Evolutionary conservation across 257 asterid genomes (phyloP).

Genomic region (Mitragyna speciosa): DNA sequence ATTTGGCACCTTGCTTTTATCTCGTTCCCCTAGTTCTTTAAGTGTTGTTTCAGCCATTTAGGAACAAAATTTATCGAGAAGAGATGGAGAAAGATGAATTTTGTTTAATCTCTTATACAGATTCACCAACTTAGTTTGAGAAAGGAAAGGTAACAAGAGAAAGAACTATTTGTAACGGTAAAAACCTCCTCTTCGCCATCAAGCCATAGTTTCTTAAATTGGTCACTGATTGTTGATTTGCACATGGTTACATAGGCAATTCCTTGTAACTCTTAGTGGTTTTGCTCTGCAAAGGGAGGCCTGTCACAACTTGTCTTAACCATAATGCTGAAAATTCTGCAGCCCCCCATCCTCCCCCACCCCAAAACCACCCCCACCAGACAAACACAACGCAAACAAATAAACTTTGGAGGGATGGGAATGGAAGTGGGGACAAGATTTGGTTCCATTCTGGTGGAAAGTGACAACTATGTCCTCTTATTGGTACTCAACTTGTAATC

Average conservation of each 20-base stretch:
- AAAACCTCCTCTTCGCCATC: not conserved
- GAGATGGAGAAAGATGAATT: not conserved
- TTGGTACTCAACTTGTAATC: constrained; percentile 25
- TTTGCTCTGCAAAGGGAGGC: constrained; percentile 1
- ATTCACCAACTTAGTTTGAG: not conserved
- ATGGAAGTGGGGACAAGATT: not conserved
- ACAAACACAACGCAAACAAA: not conserved
- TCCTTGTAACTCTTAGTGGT: not conserved
- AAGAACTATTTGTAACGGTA: not conserved
- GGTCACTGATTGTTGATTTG: constrained; percentile 8
- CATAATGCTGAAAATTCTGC: not conserved
- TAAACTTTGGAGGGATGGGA: not conserved
- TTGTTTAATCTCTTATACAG: not conserved
- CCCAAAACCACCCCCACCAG: not conserved
- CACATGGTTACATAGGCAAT: constrained; percentile 14
- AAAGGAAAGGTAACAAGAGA: not conserved
- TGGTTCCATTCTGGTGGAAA: constrained; percentile 2
- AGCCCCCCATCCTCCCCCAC: not conserved
- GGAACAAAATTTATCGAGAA: not conserved
- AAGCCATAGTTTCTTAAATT: constrained; percentile 2
- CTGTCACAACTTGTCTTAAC: constrained; percentile 12
- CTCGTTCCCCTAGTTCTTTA: not conserved
- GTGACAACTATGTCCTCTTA: constrained; percentile 22
- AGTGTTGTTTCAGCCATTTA: not conserved
- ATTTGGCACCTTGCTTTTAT: not conserved